phyloP scores from a whole-genome alignment of 2,329 filamentous ascomycete genomes.

The Penicillium sp. region DNA sequence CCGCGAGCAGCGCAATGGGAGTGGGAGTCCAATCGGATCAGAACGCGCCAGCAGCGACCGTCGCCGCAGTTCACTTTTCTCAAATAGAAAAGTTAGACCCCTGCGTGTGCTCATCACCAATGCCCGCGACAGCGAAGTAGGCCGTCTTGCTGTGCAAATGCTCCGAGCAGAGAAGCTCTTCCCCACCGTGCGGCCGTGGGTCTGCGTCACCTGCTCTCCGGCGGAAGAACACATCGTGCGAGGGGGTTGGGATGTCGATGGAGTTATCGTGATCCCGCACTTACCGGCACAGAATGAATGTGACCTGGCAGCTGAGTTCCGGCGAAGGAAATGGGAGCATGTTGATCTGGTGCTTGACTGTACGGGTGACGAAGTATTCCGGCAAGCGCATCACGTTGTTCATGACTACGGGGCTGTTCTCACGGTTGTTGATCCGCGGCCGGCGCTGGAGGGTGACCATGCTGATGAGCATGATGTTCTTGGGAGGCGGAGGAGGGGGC shows the following conservation, averaged over 20 bases:
- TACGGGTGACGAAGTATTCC: conserved; percentile 31
- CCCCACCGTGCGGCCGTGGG: conserved; percentile 29
- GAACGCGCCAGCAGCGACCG: neutral
- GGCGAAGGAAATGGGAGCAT: conserved; percentile 28
- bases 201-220: conserved; percentile 34
- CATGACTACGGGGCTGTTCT: conserved; percentile 33
- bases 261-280: conserved; percentile 29
- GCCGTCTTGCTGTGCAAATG: conserved; percentile 35
- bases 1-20: neutral
- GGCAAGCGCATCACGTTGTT: conserved; percentile 34
- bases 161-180: conserved; percentile 35
- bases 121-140: conserved; percentile 35
- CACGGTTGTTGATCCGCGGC: conserved; percentile 31
- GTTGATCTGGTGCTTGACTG: conserved; percentile 43
- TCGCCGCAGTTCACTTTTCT: neutral
- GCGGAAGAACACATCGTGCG: conserved; percentile 28
- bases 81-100: conserved; percentile 5
- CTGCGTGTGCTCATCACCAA: conserved; percentile 39
- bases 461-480: conserved; percentile 16
- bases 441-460: conserved; percentile 14
- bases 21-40: neutral
- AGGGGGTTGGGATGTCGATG: conserved; percentile 30
- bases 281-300: conserved; percentile 23
- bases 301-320: conserved; percentile 32
- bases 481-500: conserved; percentile 19